phyloP scores from a whole-genome alignment of 305 asterid genomes.

The Fraxinus sp. region DNA sequence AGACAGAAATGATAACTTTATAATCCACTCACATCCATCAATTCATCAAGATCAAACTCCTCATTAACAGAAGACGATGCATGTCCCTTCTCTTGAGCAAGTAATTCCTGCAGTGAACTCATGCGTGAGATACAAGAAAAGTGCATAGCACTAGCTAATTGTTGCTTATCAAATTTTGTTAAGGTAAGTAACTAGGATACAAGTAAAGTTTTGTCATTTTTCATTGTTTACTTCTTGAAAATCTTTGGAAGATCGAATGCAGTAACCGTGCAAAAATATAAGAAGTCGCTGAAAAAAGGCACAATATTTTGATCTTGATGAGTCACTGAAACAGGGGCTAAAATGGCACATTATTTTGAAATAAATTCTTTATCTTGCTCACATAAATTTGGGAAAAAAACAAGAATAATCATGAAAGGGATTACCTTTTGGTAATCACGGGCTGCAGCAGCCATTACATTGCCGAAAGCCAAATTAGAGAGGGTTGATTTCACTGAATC shows the following conservation, averaged over 20 bases:
- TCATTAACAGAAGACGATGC: constrained; percentile 55
- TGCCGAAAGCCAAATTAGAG: constrained; percentile 77
- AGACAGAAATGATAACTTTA: constrained; percentile 20
- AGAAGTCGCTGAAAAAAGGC: background rate
- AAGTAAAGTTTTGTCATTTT: constrained; percentile 9
- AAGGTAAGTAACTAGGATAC: background rate
- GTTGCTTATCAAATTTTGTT: background rate
- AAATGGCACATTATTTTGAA: background rate
- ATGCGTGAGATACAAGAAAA: constrained; percentile 16
- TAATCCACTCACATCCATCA: constrained; percentile 79
- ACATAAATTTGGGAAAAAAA: background rate
- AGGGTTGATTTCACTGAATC: constrained; percentile 85
- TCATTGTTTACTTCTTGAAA: constrained; percentile 1
- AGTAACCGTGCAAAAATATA: background rate
- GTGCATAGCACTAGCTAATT: background rate
- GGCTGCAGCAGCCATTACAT: constrained; percentile 96
- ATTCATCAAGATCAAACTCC: constrained; percentile 88
- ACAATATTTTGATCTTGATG: background rate
- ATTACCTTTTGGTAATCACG: constrained; percentile 89
- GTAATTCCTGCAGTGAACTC: constrained; percentile 53
- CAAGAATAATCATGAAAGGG: background rate
- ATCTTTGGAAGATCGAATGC: background rate
- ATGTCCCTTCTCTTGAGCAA: constrained; percentile 59
- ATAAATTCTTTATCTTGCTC: background rate
- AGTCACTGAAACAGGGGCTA: background rate